Base-by-base conservation (phyloP, 352 stramenopile genomes). In the Thraustochytrium striatum region DNA sequence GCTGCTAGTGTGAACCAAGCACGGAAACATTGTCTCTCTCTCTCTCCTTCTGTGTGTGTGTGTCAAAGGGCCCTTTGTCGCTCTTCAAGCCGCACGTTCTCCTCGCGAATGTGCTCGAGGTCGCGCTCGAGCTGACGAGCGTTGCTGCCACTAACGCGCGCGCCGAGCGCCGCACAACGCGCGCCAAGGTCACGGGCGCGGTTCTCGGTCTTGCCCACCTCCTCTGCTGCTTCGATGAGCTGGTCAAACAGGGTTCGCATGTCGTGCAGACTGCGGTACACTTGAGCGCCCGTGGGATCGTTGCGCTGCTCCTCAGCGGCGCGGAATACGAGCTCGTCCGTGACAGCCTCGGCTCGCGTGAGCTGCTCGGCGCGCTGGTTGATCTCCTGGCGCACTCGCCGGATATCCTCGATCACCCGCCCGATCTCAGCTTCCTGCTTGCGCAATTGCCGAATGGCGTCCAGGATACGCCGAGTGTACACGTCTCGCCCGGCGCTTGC, bases 171-270 rank as follows among this genome's bases (percentile, higher is more conserved):
- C 41, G 59, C 59, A 25, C 35, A 33, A 38, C 59, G 59, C 9
- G 59, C 7, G 25, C 53, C 59, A 33, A 70, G 50, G 25, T 70
- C 59, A 13, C 41, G 59, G 21, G 59, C 59, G 21, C 59, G 59
- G 59, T 70, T 70, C 30, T n/a, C 36, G 0, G 59, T n/a, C 21
- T 30, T 50, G 59, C 59, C 59, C 25, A 38, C 53, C 3, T 38
- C 35, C 13, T 28, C 21, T 1, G 41, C 59, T 5, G 53, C 41
- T 9, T 70, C 59, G 3, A 52, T 36, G 5, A 70, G 59, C 21
- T 70, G 35, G 32, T 70, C 59, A 33, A 70, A 70, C 25, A 70
- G 33, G 9, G 41, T n/a, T 19, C 59, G 59, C 59, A 70, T 52
- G 21, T 50, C 59, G 35, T 70, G 59, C 59, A 70, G 41, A 8